Evolutionary conservation across 2,329 filamentous ascomycete species (phyloP).

Genomic region (Bipolaris bicolor): DNA sequence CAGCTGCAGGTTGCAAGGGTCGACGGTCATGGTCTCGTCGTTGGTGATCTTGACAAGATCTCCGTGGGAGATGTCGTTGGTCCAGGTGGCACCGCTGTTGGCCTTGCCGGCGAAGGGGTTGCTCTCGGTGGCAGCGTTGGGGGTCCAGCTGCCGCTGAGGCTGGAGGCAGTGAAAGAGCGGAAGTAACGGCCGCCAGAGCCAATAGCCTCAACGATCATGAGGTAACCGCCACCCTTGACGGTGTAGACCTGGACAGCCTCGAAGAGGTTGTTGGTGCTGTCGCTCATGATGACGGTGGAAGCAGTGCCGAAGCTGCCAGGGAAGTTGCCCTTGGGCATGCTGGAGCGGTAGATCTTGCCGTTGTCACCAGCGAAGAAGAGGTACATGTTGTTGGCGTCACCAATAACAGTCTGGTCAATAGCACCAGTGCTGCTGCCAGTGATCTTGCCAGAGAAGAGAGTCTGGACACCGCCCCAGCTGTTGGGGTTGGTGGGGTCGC

Average conservation of each 20-base stretch:
- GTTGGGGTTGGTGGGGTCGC: conserved; percentile 62
- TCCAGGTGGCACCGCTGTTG: conserved; percentile 70
- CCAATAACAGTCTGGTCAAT: conserved; percentile 71
- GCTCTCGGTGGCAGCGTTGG: conserved; percentile 61
- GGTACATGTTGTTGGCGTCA: conserved; percentile 66
- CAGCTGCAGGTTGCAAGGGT: conserved; percentile 68
- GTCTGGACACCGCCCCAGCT: conserved; percentile 62
- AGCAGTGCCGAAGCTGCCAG: conserved; percentile 62
- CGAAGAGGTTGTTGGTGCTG: conserved; percentile 64
- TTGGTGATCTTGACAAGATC: conserved; percentile 63
- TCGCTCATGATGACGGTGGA: conserved; percentile 61
- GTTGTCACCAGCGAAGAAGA: conserved; percentile 72
- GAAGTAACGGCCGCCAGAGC: conserved; percentile 66
- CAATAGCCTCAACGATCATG: conserved; percentile 71
- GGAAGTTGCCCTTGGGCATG: conserved; percentile 69
- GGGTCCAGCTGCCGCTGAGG: conserved; percentile 64
- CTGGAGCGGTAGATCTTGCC: conserved; percentile 69
- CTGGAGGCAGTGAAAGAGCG: conserved; percentile 68
- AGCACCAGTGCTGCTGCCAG: conserved; percentile 57
- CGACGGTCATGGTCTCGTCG: conserved; percentile 68
- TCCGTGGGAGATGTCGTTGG: conserved; percentile 70
- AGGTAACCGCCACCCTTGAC: conserved; percentile 61
- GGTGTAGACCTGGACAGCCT: conserved; percentile 71
- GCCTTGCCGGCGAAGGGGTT: conserved; percentile 71
- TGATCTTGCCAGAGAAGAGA: conserved; percentile 64